phyloP scores from a whole-genome alignment of 345 rosid species.

The Hibiscus tridactylites region DNA sequence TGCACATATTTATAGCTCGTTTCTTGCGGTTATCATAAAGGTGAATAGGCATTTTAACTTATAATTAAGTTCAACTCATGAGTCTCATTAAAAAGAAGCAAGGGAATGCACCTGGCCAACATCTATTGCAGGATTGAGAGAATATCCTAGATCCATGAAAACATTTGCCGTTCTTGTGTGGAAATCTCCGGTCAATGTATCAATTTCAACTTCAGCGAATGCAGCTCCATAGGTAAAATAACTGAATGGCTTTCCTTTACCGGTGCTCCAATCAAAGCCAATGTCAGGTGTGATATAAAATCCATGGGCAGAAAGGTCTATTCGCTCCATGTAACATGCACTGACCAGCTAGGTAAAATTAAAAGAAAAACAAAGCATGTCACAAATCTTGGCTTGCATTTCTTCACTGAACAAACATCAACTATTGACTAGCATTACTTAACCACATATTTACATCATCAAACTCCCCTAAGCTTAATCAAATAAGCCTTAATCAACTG shows the following conservation, averaged over 20 bases:
- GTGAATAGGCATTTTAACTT: not conserved
- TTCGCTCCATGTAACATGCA: constrained; percentile 61
- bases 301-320: constrained; percentile 94
- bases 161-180: constrained; percentile 69
- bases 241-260: constrained; percentile 71
- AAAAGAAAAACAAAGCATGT: not conserved
- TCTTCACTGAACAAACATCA: not conserved
- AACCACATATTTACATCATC: too few species aligned
- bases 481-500: too few species aligned
- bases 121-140: constrained; percentile 91
- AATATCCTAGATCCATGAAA: constrained; percentile 76
- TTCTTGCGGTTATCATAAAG: not conserved
- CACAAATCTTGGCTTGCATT: not conserved
- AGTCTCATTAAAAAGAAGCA: not conserved
- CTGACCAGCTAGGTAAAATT: constrained; percentile 37
- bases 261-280: constrained; percentile 75
- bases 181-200: constrained; percentile 86
- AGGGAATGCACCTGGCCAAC: constrained; percentile 64
- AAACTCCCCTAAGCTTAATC: too few species aligned
- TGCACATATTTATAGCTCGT: not conserved
- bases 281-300: constrained; percentile 73
- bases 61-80: not conserved
- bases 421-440: not conserved
- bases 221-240: constrained; percentile 89
- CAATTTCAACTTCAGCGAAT: constrained; percentile 87